phyloP scores from a whole-genome alignment of 345 rosid species.

The Arabidopsis thaliana region TAIR10.1 NC_003074.8:14088501-14089000 shows the following conservation, averaged over 20 bases:
- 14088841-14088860: slow-evolving; percentile 1
- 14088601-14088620: background rate
- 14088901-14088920: slow-evolving; percentile 15
- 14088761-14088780: slow-evolving; percentile 17
- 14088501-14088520: slow-evolving; percentile 10
- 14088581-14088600: background rate
- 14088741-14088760: slow-evolving; percentile 13
- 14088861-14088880: slow-evolving; percentile 21
- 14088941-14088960: slow-evolving; percentile 7
- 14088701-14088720: slow-evolving; percentile 20
- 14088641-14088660: slow-evolving; percentile 14
- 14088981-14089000: slow-evolving; percentile 1
- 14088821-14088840: slow-evolving; percentile 15
- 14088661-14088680: slow-evolving; percentile 16
- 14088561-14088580: background rate
- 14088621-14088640: slow-evolving; percentile 18
- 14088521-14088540: background rate
- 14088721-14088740: slow-evolving; percentile 20
- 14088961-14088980: slow-evolving; percentile 3
- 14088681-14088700: slow-evolving; percentile 17
- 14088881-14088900: slow-evolving; percentile 24
- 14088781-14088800: slow-evolving; percentile 17
- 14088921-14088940: slow-evolving; percentile 13
- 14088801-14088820: slow-evolving; percentile 16
- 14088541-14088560: background rate